Evolutionary conservation across 176 grass and related monocot genomes (phyloP), one percentile per base, ranked within the genome.

Genomic region (Pontederia paniculata): DNA sequence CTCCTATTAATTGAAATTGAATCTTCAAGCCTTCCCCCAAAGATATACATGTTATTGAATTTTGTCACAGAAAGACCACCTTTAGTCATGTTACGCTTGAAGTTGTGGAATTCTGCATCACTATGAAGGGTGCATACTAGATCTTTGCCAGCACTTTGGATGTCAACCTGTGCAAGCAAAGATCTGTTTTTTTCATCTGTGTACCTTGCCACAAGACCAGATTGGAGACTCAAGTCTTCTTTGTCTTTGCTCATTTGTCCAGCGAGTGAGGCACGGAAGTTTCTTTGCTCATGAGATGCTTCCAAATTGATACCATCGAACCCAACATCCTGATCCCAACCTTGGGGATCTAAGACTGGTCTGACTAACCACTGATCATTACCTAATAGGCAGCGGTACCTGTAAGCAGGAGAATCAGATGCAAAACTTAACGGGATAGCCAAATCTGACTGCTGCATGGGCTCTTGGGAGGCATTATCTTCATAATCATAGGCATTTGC

Each of bases 251-350:
- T 89, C 73, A 96, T 78, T 74, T 96, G 86, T 56, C 82, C 82
- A 6, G 65, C 42, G 14, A 96, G 54, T 51, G 86, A 80, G 12
- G 48, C 81, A 63, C 68, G 75, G 10, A 71, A 28, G 64, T 83
- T 87, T 63, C 53, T 78, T 21, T 28, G 81, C 19, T 72, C 80
- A 41, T 45, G 69, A 62, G 71, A 86, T 17, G 74, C 56, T 71
- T 96, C 86, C 53, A 87, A 81, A 70, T 86, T 96, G 63, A 96
- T 83, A 12, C 79, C 91, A 55, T 96, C 82, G 57, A 96, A 87
- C 9, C 82, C 85, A 64, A 89, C 70, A 87, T 96, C 91, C 83
- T 89, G 91, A 55, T 96, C 86, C 85, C 86, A 96, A 68, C 91
- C 86, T 69, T 89, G 91, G 22, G 85, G 77, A 63, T 96, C 91